phyloP scores from a whole-genome alignment of 169 alveolate species.

The Plasmodium sp. region DNA sequence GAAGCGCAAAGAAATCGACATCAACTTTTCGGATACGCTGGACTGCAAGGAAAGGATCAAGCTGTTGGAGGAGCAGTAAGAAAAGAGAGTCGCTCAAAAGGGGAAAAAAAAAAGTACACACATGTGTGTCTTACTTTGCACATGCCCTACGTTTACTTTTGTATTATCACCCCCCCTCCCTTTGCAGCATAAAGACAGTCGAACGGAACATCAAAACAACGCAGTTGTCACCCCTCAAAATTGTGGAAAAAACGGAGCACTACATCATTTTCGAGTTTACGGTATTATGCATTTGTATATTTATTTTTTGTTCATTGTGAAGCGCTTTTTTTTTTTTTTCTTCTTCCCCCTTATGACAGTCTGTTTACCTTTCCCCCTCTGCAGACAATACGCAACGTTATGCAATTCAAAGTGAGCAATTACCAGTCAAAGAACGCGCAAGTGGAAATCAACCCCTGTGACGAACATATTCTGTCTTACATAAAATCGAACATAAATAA shows the following conservation, averaged over 20 bases:
- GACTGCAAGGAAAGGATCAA: slow-evolving; percentile 70
- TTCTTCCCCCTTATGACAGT: not conserved
- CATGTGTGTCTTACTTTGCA: not conserved
- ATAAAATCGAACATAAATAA: slow-evolving; percentile 54
- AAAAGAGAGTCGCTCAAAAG: not conserved
- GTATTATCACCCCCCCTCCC: not conserved
- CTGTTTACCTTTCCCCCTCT: not conserved
- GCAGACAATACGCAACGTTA: slow-evolving; percentile 39
- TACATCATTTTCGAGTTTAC: slow-evolving; percentile 49
- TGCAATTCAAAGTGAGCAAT: slow-evolving; percentile 36
- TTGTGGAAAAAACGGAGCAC: slow-evolving; percentile 41
- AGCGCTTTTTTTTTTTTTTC: not conserved
- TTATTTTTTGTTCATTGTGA: not conserved
- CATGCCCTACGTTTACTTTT: not conserved
- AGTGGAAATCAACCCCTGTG: slow-evolving; percentile 63
- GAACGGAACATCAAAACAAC: slow-evolving; percentile 72
- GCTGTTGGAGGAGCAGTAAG: slow-evolving; percentile 51
- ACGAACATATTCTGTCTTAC: slow-evolving; percentile 39
- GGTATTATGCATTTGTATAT: slow-evolving; percentile 2
- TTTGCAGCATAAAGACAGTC: slow-evolving; percentile 42
- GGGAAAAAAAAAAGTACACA: not conserved
- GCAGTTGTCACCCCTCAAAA: slow-evolving; percentile 64
- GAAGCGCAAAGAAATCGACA: slow-evolving; percentile 71
- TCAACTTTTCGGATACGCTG: slow-evolving; percentile 38
- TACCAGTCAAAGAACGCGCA: slow-evolving; percentile 34